Evolutionary conservation across 208 protist species (phyloP).

Genomic region (Crithidia bombi): DNA sequence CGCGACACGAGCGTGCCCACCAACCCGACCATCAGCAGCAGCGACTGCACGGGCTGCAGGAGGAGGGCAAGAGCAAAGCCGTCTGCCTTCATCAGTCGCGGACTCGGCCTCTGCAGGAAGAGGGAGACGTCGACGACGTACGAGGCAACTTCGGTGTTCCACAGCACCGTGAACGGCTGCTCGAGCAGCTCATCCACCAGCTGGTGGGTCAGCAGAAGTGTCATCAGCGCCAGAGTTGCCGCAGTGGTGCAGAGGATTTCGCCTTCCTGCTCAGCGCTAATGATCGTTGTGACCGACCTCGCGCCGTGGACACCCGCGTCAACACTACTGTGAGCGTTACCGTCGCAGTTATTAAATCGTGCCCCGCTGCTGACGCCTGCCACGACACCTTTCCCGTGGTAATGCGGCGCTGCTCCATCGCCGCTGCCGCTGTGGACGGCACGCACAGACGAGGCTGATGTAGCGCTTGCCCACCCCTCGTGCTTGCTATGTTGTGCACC

Average conservation of each 20-base stretch:
- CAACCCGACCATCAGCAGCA: slow-evolving; percentile 57
- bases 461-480: not conserved
- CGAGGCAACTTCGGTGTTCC: slow-evolving; percentile 54
- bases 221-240: slow-evolving; percentile 41
- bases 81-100: slow-evolving; percentile 41
- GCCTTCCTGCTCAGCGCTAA: slow-evolving; percentile 23
- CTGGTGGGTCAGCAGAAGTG: slow-evolving; percentile 40
- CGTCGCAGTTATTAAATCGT: too few relatives aligned
- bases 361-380: too few relatives aligned
- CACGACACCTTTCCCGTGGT: not conserved
- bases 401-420: not conserved
- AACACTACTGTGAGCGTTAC: not conserved
- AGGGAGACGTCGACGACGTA: slow-evolving; percentile 51
- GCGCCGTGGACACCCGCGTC: not conserved
- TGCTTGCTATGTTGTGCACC: not conserved
- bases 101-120: slow-evolving; percentile 33
- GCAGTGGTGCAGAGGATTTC: slow-evolving; percentile 46
- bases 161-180: slow-evolving; percentile 37
- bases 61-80: slow-evolving; percentile 48
- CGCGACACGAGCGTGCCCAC: slow-evolving; percentile 51
- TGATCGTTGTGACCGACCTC: not conserved
- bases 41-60: slow-evolving; percentile 46
- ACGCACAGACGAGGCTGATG: not conserved
- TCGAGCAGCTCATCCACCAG: slow-evolving; percentile 38
- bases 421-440: not conserved